Evolutionary conservation across 2,329 filamentous ascomycete species (phyloP), one percentile per base, ranked within the genome.

Genomic region (Ceratocystis cacaofunesta): DNA sequence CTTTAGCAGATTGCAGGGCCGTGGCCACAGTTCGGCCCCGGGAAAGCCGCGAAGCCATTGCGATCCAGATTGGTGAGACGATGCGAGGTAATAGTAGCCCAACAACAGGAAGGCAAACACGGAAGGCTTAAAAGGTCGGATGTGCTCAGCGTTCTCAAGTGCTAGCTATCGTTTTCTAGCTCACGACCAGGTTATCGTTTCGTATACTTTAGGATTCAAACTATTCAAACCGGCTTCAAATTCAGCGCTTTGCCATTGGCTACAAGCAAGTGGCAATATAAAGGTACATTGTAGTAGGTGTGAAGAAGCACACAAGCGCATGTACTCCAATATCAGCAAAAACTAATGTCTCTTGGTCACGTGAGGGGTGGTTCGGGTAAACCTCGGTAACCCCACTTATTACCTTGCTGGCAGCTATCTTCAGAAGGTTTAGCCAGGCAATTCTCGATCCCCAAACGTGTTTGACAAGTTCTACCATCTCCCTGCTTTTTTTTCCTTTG

Each of bases 21-120:
- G 82, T 79, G 72, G 79, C 78, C 70, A 85, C 73, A 68, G 78
- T 78, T 74, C 82, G 78, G 75, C 77, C 80, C 73, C 82, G 79
- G 72, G 78, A 79, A 72, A 84, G 74, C 61, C 68, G 65, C 57
- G 66, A 64, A 58, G 68, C 68, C 68, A 69, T 69, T 65, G 61
- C 65, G 41, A 58, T 43, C 32, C 22, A 30, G 12, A 22, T 60
- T 44, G 50, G 19, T 52, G 36, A 30, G 15, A 46, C n/a, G 58
- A 57, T 61, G 55, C 36, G 36, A 41, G 36, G 12, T 41, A 41
- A 17, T 28, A 32, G n/a, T 30, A 30, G 55, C 28, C 55, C 8
- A 32, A 22, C 30, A 30, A 32, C 12, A 25, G 22, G 28, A 17
- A 57, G 52, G 2, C 15, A 32, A 17, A 17, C 1, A n/a, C 10